Evolutionary conservation across 768 basidiomycete species (phyloP).

Genomic region (Mycena alexandri): DNA sequence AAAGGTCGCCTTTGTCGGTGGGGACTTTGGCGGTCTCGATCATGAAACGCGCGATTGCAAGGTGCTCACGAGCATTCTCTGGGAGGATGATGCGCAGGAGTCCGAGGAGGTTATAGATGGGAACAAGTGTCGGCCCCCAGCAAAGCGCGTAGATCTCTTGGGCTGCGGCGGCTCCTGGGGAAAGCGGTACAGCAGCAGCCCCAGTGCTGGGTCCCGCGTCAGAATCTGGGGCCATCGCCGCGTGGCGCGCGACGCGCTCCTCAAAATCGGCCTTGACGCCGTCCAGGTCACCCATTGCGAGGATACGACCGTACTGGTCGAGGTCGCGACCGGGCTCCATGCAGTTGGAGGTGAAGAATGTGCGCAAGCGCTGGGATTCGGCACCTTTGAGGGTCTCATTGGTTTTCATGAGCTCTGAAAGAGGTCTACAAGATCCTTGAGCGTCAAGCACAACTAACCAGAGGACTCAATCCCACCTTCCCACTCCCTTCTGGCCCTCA

Average conservation of each 20-base stretch:
- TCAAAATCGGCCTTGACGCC: constrained; percentile 44
- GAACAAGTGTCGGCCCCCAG: constrained; percentile 57
- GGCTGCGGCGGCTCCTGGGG: constrained; percentile 38
- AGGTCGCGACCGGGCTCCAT: constrained; percentile 54
- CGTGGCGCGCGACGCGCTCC: constrained; percentile 36
- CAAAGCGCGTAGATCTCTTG: constrained; percentile 48
- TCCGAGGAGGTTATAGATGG: constrained; percentile 55
- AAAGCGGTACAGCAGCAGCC: not conserved
- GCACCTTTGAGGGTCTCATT: constrained; percentile 49
- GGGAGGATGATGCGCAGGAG: constrained; percentile 47
- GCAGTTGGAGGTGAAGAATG: constrained; percentile 48
- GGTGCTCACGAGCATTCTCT: constrained; percentile 35
- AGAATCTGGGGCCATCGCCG: too few species aligned
- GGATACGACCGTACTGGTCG: constrained; percentile 46
- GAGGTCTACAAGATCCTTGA: constrained; percentile 31
- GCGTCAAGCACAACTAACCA: too few species aligned
- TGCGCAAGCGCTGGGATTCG: constrained; percentile 55
- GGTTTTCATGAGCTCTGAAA: constrained; percentile 48
- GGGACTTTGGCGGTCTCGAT: constrained; percentile 50
- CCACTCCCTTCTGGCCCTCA: too few species aligned
- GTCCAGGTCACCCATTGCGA: constrained; percentile 45
- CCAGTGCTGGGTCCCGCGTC: not conserved
- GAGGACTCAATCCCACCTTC: too few species aligned
- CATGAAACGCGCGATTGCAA: constrained; percentile 51
- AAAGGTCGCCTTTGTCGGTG: constrained; percentile 53